These are phyloP conservation scores for Chrysanthemum seticuspe DNA, from an alignment of 129 eudicot species.

Conservation along the genomic window DNA sequence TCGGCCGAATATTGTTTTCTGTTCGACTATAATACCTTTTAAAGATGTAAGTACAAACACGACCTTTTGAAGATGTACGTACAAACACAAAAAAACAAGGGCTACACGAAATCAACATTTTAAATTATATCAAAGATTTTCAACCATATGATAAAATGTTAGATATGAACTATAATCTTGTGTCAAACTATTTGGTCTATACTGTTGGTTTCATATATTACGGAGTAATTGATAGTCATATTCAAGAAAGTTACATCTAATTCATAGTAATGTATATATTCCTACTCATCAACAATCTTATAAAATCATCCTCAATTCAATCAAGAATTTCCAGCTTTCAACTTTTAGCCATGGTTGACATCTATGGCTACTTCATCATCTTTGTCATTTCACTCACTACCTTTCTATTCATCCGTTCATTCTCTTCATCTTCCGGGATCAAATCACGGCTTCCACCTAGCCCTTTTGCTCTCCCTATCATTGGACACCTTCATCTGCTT, in stretches of 20 bases:
- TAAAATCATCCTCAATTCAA: not conserved
- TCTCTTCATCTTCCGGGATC: conserved; percentile 13
- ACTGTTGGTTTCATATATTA: too few relatives aligned
- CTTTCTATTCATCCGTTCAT: conserved; percentile 20
- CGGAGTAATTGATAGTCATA: not conserved
- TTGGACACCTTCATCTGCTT: too few relatives aligned
- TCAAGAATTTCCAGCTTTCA: not conserved
- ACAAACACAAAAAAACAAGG: conserved; percentile 1
- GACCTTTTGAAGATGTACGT: not conserved
- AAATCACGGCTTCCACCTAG: conserved; percentile 46
- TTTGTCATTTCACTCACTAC: conserved; percentile 44
- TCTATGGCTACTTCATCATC: conserved; percentile 30
- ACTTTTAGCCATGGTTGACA: conserved; percentile 35
- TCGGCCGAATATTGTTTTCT: not conserved
- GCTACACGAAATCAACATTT: not conserved
- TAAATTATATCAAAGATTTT: too few relatives aligned
- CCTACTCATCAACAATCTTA: not conserved
- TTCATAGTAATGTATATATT: not conserved
- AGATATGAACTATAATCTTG: not conserved
- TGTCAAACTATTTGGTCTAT: too few relatives aligned
- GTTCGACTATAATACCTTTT: not conserved
- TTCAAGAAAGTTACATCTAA: not conserved
- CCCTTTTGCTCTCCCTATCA: conserved; percentile 53
- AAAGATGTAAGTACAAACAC: too few relatives aligned
- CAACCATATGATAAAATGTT: too few relatives aligned